Percentiles rank a stretch among this genome's conserved stretches.
These are phyloP conservation scores for Suhomyces canberraensis DNA, from an alignment of 805 yeast genomes.

Conservation along the genomic window DNA sequence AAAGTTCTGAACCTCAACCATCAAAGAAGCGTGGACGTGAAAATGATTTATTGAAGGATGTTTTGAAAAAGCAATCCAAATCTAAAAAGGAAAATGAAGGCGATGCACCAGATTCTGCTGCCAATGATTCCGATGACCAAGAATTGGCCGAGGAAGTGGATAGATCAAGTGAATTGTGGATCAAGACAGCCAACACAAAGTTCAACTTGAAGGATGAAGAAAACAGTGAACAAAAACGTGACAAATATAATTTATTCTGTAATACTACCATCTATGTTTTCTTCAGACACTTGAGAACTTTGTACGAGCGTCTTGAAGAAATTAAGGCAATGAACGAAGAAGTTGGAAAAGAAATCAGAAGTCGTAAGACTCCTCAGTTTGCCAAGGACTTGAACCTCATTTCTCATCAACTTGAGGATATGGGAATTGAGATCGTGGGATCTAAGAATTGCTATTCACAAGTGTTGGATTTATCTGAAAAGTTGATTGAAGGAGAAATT, in stretches of 20 bases:
- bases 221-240: slow-evolving; percentile 37
- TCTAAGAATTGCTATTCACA: slow-evolving; percentile 68
- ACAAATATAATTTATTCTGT: slow-evolving; percentile 73
- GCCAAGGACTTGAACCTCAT: slow-evolving; percentile 83
- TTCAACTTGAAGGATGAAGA: slow-evolving; percentile 25
- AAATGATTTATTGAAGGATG: slow-evolving; percentile 56
- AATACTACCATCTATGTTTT: slow-evolving; percentile 87
- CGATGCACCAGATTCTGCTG: slow-evolving; percentile 25
- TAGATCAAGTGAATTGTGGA: slow-evolving; percentile 42
- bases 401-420: slow-evolving; percentile 74
- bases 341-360: slow-evolving; percentile 70
- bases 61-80: slow-evolving; percentile 50
- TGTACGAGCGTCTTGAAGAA: slow-evolving; percentile 77
- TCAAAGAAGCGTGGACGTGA: slow-evolving; percentile 52
- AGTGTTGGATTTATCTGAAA: slow-evolving; percentile 68
- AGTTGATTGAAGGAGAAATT: slow-evolving; percentile 80
- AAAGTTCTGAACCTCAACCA: slow-evolving; percentile 7
- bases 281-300: slow-evolving; percentile 76
- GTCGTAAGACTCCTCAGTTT: slow-evolving; percentile 64
- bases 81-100: slow-evolving; percentile 33
- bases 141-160: slow-evolving; percentile 31
- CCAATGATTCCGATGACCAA: slow-evolving; percentile 31
- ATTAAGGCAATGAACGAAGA: slow-evolving; percentile 66
- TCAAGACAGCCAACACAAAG: slow-evolving; percentile 30
- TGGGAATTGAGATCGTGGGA: slow-evolving; percentile 72